phyloP scores from a whole-genome alignment of 148 eudicot genomes.

The Spergularia bocconei region DNA sequence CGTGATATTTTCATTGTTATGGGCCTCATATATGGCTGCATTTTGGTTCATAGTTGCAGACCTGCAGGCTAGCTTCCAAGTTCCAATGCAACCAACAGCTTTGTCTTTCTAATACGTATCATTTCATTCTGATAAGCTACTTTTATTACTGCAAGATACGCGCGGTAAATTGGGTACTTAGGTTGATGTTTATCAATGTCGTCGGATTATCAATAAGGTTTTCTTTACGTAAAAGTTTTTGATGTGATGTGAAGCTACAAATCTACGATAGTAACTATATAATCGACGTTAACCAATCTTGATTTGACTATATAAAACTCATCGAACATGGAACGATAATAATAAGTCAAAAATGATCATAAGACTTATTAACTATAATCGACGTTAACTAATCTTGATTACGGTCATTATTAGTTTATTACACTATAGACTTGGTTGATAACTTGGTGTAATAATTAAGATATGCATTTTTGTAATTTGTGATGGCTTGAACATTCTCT shows the following conservation, averaged over 20 bases:
- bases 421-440: background rate
- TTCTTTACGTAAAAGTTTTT: too few relatives aligned
- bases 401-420: background rate
- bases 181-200: too few relatives aligned
- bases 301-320: too few relatives aligned
- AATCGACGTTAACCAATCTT: too few relatives aligned
- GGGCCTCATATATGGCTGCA: background rate
- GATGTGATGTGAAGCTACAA: too few relatives aligned
- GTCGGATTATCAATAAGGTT: too few relatives aligned
- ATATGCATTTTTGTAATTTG: conserved; percentile 11
- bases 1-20: background rate
- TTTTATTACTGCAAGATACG: background rate
- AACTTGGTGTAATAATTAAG: background rate
- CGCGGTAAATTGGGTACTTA: background rate
- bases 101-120: background rate
- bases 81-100: background rate
- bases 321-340: too few relatives aligned
- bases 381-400: too few relatives aligned
- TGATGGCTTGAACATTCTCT: background rate
- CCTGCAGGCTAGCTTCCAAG: conserved; percentile 26
- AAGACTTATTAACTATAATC: too few relatives aligned
- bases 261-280: too few relatives aligned
- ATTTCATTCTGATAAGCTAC: background rate
- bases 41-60: conserved; percentile 22
- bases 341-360: too few relatives aligned